These are phyloP conservation scores for Rhodotorula toruloides DNA, from an alignment of 768 basidiomycete genomes.

Conservation along the genomic window DNA sequence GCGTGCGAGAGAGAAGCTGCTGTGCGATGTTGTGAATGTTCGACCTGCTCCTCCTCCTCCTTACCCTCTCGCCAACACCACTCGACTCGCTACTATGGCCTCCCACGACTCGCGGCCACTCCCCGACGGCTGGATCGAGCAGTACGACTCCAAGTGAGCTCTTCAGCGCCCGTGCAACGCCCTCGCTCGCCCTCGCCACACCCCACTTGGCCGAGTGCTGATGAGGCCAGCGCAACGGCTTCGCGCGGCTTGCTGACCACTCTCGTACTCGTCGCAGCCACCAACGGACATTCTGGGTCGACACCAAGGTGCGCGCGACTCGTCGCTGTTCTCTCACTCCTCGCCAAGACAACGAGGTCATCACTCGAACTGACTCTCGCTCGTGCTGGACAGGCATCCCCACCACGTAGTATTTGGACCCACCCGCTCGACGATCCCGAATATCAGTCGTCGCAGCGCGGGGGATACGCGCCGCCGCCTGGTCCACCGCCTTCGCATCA, in stretches of 20 bases:
- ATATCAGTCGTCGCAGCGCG: conserved; percentile 55
- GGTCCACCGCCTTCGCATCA: conserved; percentile 23
- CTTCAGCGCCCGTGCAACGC: background rate
- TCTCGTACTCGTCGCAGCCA: conserved; percentile 10
- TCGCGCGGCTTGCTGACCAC: background rate
- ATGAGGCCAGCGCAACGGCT: too few species aligned
- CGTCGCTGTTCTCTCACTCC: background rate
- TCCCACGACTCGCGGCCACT: conserved; percentile 17
- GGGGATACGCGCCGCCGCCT: conserved; percentile 46
- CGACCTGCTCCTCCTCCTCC: too few species aligned
- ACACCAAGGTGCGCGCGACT: conserved; percentile 9
- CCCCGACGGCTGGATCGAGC: conserved; percentile 20
- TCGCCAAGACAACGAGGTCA: too few species aligned
- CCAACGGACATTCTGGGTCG: conserved; percentile 26
- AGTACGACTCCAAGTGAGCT: conserved; percentile 14
- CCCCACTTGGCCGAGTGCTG: too few species aligned
- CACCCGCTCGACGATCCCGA: conserved; percentile 68
- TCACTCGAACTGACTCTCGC: background rate
- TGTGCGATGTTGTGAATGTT: too few species aligned
- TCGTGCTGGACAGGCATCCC: conserved; percentile 48
- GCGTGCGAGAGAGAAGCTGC: too few species aligned
- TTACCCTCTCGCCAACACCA: too few species aligned
- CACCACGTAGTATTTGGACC: conserved; percentile 65
- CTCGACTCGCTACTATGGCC: background rate
- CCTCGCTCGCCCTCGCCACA: background rate